phyloP scores from a whole-genome alignment of 495 filamentous ascomycete genomes.

The Cercophora sp. region DNA sequence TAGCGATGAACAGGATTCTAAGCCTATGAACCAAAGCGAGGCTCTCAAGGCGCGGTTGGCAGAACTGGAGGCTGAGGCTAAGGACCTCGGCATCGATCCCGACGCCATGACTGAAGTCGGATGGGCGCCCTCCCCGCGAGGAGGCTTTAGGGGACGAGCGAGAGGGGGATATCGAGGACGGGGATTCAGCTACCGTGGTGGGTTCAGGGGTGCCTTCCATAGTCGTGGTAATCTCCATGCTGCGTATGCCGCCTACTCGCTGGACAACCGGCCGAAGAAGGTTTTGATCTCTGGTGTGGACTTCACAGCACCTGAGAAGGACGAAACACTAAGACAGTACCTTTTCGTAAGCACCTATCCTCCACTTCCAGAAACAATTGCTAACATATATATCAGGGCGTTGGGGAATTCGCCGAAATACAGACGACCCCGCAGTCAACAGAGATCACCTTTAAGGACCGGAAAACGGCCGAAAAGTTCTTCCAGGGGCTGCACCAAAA shows the following conservation, averaged over 20 bases:
- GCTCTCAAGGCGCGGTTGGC: conserved; percentile 76
- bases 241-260: conserved; percentile 62
- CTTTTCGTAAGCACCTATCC: conserved; percentile 64
- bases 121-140: conserved; percentile 28
- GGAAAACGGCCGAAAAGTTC: conserved; percentile 84
- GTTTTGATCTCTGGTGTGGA: conserved; percentile 70
- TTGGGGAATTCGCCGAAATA: conserved; percentile 78
- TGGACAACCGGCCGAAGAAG: conserved; percentile 83
- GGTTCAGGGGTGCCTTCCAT: conserved; percentile 48
- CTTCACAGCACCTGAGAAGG: conserved; percentile 60
- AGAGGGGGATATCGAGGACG: conserved; percentile 42
- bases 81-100: conserved; percentile 70
- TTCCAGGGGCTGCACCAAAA: conserved; percentile 58
- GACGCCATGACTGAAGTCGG: conserved; percentile 40
- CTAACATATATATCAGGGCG: conserved; percentile 51
- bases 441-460: conserved; percentile 80
- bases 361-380: not conserved
- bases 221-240: conserved; percentile 56
- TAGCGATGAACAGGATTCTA: conserved; percentile 17
- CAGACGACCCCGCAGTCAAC: conserved; percentile 58
- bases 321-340: conserved; percentile 81
- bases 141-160: conserved; percentile 44
- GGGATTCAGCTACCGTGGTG: conserved; percentile 41
- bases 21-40: conserved; percentile 38
- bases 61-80: conserved; percentile 79